A percentile compares a stretch with the other conserved stretches of the same genome.
These are phyloP conservation scores for Urochloa ruziziensis DNA, from an alignment of 176 grass and related monocot species.

Conservation along the genomic window DNA sequence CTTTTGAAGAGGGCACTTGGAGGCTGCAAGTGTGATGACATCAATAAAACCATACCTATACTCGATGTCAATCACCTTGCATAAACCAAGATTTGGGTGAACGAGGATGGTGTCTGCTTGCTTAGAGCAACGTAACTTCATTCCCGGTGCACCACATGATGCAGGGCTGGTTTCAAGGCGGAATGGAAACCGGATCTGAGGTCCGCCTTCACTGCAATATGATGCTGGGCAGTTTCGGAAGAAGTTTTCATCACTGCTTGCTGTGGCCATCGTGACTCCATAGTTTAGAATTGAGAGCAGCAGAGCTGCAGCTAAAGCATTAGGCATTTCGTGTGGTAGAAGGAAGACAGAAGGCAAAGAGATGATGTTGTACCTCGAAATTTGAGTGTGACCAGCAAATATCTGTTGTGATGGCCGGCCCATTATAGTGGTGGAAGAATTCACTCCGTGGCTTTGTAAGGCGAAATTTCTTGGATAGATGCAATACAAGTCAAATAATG, in stretches of 20 bases:
- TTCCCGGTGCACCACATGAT: conserved; percentile 40
- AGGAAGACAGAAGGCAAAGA: background rate
- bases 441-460: background rate
- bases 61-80: conserved; percentile 29
- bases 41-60: background rate
- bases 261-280: background rate
- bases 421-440: background rate
- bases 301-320: background rate
- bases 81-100: conserved; percentile 35
- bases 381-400: background rate
- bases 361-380: background rate
- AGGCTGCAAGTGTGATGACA: conserved; percentile 20
- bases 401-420: background rate
- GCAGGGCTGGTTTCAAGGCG: conserved; percentile 1
- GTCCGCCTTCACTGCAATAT: conserved; percentile 2
- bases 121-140: conserved; percentile 42
- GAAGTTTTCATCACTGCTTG: conserved; percentile 25
- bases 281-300: conserved; percentile 3
- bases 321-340: conserved; percentile 8
- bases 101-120: conserved; percentile 34
- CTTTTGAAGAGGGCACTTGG: conserved; percentile 44
- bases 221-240: conserved; percentile 19
- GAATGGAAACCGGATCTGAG: conserved; percentile 48
- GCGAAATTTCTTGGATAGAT: background rate
- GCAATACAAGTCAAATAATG: background rate